These are phyloP conservation scores for Talaromyces sp. DNA, from an alignment of 2,329 filamentous ascomycete genomes.

Conservation along the genomic window DNA sequence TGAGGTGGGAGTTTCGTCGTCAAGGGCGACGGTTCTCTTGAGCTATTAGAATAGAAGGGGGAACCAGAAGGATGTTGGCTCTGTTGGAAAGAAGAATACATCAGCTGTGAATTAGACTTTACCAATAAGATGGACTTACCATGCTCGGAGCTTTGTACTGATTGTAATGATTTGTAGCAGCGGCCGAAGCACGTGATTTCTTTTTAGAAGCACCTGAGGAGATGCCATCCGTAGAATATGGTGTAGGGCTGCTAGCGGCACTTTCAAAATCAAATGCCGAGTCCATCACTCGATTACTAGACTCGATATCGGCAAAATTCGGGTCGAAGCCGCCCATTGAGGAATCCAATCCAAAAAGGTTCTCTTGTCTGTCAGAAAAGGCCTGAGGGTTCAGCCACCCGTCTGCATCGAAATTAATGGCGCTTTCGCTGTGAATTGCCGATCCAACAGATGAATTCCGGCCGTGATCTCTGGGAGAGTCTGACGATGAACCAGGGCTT, in stretches of 20 bases:
- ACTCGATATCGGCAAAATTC: conserved; percentile 34
- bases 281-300: conserved; percentile 44
- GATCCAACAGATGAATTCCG: conserved; percentile 38
- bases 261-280: conserved; percentile 46
- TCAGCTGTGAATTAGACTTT: conserved; percentile 9
- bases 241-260: conserved; percentile 43
- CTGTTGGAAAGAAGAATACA: conserved; percentile 12
- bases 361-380: conserved; percentile 32
- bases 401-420: conserved; percentile 28
- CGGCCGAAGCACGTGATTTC: conserved; percentile 20
- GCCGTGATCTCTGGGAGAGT: conserved; percentile 35
- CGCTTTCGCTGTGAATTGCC: conserved; percentile 31
- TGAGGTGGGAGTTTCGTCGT: conserved; percentile 23
- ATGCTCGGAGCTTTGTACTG: conserved; percentile 19
- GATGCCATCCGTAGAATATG: conserved; percentile 24
- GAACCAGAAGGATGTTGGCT: conserved; percentile 19
- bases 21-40: conserved; percentile 33
- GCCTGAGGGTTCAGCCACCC: conserved; percentile 34
- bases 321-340: conserved; percentile 19
- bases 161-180: conserved; percentile 20
- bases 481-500: conserved; percentile 38
- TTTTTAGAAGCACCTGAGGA: conserved; percentile 17
- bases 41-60: conserved; percentile 29
- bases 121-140: conserved; percentile 18
- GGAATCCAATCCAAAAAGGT: conserved; percentile 35